Base-by-base conservation (phyloP, 2,329 filamentous ascomycete species). In the Alternaria longipes region DNA sequence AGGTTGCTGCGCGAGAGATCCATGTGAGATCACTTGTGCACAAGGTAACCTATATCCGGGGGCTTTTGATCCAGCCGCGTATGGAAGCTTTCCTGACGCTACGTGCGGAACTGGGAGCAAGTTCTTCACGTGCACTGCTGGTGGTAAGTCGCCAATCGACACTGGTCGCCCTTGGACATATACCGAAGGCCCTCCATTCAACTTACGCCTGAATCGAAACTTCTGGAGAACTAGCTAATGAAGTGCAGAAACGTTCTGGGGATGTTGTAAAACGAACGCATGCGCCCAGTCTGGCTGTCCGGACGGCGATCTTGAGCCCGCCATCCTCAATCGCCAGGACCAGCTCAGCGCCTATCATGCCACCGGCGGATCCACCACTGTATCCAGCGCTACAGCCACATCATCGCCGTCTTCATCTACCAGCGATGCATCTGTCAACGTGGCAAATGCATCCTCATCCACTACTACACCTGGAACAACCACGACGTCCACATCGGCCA, bases 251-350 rank as follows among this genome's bases (percentile, higher is more conserved):
- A 69, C 69, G 0, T 81, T 81, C 60, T 69, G 78, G 57, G 80
- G 80, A 3, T 81, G 80, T 63, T 81, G 80, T 58, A 70, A 64
- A 46, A 68, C 63, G 1, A 74, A 80, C 53, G 71, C 80, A 30
- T 81, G 80, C 58, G 64, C 44, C 3, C 53, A 70, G 26, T 66
- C 66, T 4, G 59, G 49, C 22, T 81, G 79, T 59, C 64, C 70
- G 5, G 54, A 58, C 4, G 67, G 57, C 0, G 66, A 74, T 50
- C 71, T 81, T 8, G 54, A 60, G 4, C 60, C 59, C 1, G 70
- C 71, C 7, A 64, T 71, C 3, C 38, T 69, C 3, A 63, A 68
- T 22, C 62, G 64, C n/a, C 42, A 51, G 0, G 65, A 65, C 9
- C 40, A 62, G 8, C 59, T 54, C 46, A 64, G 52, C 30, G 62